Base-by-base conservation (phyloP, 2,329 filamentous ascomycete species). In the Colletotrichum melonis region DNA sequence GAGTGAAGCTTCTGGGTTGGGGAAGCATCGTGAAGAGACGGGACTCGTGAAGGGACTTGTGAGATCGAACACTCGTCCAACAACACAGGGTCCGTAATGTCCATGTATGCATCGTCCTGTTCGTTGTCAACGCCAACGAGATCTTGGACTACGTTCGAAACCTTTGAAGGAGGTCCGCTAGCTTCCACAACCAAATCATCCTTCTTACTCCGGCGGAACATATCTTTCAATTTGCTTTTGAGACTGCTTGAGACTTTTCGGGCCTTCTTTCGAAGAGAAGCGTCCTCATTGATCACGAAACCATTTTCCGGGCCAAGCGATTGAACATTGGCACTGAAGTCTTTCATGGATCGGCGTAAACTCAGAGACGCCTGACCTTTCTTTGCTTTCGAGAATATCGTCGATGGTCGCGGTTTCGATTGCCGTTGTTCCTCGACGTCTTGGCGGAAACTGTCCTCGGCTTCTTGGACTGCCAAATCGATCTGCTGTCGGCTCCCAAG, bases 191-290 rank as follows among this genome's bases (percentile, higher is more conserved):
- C 90, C 24, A 81, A 81, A 5, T 82, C 80, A 0, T 84, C 83
- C 58, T 71, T 81, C 78, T 81, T 83, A 8, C 76, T 75, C 22
- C 85, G 81, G 30, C 84, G 84, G 75, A 93, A 91, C 0, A 92
- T 83, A 49, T 81, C 87, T 79, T 88, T 92, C 72, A 95, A 77
- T 71, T 87, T 93, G 60, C 85, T 87, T 77, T 88, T 92, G 52
- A 95, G 77, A 0, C 88, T 89, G 19, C 85, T 87, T 0, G 92
- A 94, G 16, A 91, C 89, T 38, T 90, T 91, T 28, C 92, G 86
- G 12, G 89, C 88, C 63, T 88, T 91, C 35, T 83, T 82, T 58
- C 84, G 86, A 32, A 92, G 76, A 4, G 75, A 54, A n/a, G 35
- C 68, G 22, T 72, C 63, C 38, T 66, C 62, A 24, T 55, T 66